These are phyloP conservation scores for Didymella pinodella DNA, from an alignment of 2,329 filamentous ascomycete genomes.

Conservation along the genomic window DNA sequence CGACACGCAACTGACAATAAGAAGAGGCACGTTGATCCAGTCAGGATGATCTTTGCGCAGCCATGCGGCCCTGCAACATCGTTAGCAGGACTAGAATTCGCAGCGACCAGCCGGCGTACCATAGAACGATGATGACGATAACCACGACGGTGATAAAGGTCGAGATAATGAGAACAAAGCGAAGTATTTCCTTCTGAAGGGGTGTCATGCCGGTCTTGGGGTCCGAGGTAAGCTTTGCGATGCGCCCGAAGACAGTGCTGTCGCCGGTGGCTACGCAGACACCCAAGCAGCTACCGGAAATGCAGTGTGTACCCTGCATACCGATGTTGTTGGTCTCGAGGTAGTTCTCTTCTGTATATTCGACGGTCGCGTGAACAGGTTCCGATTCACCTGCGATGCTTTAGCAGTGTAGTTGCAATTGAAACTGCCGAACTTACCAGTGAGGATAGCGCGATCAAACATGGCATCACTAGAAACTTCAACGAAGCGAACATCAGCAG, in stretches of 20 bases:
- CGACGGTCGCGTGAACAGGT: conserved; percentile 68
- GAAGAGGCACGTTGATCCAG: conserved; percentile 75
- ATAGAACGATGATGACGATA: conserved; percentile 69
- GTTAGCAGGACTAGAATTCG: conserved; percentile 9
- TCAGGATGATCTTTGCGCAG: conserved; percentile 70
- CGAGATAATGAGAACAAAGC: conserved; percentile 76
- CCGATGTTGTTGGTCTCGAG: conserved; percentile 80
- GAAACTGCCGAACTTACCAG: conserved; percentile 54
- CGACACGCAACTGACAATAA: conserved; percentile 76
- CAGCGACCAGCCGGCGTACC: conserved; percentile 53
- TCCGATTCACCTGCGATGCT: conserved; percentile 66
- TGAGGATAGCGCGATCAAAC: conserved; percentile 77
- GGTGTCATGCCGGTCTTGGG: conserved; percentile 73
- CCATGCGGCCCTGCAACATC: conserved; percentile 67
- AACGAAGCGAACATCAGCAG: conserved; percentile 75
- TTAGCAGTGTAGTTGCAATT: conserved; percentile 15
- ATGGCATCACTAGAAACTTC: conserved; percentile 73
- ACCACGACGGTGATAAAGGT: conserved; percentile 72
- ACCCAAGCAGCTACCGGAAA: conserved; percentile 71
- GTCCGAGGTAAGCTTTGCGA: conserved; percentile 74
- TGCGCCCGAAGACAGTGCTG: conserved; percentile 76
- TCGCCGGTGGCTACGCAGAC: conserved; percentile 77
- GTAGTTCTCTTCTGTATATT: conserved; percentile 73
- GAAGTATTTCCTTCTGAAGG: conserved; percentile 74
- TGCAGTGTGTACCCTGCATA: conserved; percentile 80